Percentiles rank a stretch among this genome's conserved stretches.
Conservation (phyloP, 768 basidiomycete genomes). For the Lyophyllum semitale region DNA sequence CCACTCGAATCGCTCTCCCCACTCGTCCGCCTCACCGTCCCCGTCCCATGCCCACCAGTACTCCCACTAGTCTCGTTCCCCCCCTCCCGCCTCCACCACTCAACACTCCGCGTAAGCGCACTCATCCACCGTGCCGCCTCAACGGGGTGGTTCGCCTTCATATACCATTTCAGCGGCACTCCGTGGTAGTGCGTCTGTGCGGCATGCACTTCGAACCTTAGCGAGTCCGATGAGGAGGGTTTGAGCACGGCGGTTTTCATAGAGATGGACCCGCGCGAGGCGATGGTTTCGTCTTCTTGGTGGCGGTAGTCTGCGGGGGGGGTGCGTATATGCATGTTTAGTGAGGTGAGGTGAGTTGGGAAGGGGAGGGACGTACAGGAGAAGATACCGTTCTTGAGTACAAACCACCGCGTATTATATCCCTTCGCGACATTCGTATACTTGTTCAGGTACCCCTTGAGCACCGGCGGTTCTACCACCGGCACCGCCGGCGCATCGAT, state of each 20-base stretch:
- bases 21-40: constrained; percentile 36
- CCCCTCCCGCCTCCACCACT: constrained; percentile 58
- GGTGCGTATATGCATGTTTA: not conserved
- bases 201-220: constrained; percentile 83
- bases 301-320: constrained; percentile 73
- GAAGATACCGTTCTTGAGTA: constrained; percentile 81
- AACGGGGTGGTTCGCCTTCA: constrained; percentile 84
- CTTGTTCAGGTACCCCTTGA: constrained; percentile 86
- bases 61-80: constrained; percentile 20
- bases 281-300: constrained; percentile 86
- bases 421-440: constrained; percentile 92
- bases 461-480: constrained; percentile 52
- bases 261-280: constrained; percentile 84
- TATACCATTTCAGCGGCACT: constrained; percentile 72
- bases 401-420: constrained; percentile 90
- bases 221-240: constrained; percentile 51
- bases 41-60: constrained; percentile 7
- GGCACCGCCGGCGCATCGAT: constrained; percentile 40
- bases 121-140: constrained; percentile 89
- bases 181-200: constrained; percentile 49
- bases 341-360: not conserved
- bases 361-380: constrained; percentile 59
- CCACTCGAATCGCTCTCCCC: constrained; percentile 50
- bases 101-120: constrained; percentile 72
- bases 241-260: constrained; percentile 79